phyloP scores from a whole-genome alignment of 345 rosid species.

The Arabis alpina region DNA sequence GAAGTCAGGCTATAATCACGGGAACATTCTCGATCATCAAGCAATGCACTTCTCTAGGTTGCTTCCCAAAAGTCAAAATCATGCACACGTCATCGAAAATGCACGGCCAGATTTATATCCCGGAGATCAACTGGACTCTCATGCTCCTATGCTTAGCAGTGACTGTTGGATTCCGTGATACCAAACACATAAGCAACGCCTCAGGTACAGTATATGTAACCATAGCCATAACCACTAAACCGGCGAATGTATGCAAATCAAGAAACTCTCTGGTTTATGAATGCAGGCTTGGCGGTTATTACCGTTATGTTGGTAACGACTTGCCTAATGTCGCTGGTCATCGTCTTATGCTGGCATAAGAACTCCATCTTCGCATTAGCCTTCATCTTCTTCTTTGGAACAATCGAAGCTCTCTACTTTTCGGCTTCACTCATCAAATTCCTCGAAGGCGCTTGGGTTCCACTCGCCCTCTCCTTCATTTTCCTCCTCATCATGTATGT shows the following conservation, averaged over 20 bases:
- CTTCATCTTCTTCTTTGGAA: constrained; percentile 81
- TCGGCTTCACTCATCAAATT: constrained; percentile 98
- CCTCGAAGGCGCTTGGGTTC: constrained; percentile 98
- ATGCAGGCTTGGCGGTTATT: constrained; percentile 93
- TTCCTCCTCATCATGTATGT: constrained; percentile 75
- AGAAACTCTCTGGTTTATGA: not conserved
- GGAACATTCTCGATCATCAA: constrained; percentile 97
- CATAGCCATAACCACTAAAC: not conserved
- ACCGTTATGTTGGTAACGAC: constrained; percentile 98
- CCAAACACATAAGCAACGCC: constrained; percentile 89
- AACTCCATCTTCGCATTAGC: constrained; percentile 62
- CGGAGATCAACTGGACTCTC: constrained; percentile 96
- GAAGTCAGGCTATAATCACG: constrained; percentile 95
- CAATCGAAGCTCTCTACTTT: constrained; percentile 88
- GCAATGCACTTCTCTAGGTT: constrained; percentile 90
- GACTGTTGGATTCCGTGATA: constrained; percentile 88
- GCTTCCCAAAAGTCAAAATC: constrained; percentile 91
- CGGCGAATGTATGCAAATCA: not conserved
- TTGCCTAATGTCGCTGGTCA: constrained; percentile 88
- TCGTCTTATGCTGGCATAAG: constrained; percentile 91
- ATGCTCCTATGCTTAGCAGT: constrained; percentile 96
- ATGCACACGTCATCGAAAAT: constrained; percentile 90
- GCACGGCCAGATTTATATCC: constrained; percentile 96
- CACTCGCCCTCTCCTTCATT: constrained; percentile 72
- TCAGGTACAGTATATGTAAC: constrained; percentile 52